A percentile compares a stretch with the other conserved stretches of the same genome.
Conservation (phyloP, 495 filamentous ascomycete species). For the Articulospora tetracladia region DNA sequence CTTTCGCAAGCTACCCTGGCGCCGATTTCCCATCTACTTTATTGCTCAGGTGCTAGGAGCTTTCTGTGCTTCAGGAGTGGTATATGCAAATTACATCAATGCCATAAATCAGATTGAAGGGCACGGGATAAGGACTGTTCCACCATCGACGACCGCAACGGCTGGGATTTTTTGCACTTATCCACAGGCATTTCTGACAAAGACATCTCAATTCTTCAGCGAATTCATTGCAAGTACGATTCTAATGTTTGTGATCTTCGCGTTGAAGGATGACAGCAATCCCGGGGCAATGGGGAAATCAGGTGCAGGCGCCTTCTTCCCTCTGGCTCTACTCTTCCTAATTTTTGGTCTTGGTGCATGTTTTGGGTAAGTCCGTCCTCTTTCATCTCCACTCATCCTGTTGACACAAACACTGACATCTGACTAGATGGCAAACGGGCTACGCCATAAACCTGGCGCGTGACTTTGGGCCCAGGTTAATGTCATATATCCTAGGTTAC, state of each 20-base stretch:
- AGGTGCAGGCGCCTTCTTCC: conserved; percentile 42
- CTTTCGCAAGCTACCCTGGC: conserved; percentile 61
- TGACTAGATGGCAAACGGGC: conserved; percentile 53
- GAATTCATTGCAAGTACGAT: conserved; percentile 60
- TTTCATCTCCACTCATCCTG: background rate
- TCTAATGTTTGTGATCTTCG: conserved; percentile 66
- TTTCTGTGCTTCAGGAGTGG: conserved; percentile 48
- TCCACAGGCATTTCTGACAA: conserved; percentile 56
- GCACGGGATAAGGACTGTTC: conserved; percentile 17
- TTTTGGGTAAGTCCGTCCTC: conserved; percentile 43
- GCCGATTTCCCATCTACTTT: conserved; percentile 50
- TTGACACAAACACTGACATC: background rate
- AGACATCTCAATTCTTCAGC: conserved; percentile 55
- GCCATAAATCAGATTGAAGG: conserved; percentile 53
- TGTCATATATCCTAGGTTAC: conserved; percentile 59
- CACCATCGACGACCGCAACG: conserved; percentile 49
- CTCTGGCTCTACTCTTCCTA: conserved; percentile 58
- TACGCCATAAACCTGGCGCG: conserved; percentile 65
- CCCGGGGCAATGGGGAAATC: conserved; percentile 35
- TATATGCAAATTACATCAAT: conserved; percentile 55
- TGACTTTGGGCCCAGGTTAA: conserved; percentile 60
- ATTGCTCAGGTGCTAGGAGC: conserved; percentile 51
- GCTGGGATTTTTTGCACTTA: conserved; percentile 67
- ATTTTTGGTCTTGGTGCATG: conserved; percentile 64
- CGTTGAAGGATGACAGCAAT: conserved; percentile 57